Evolutionary conservation across 768 basidiomycete genomes (phyloP).

Genomic region (Polyporus arcularius): DNA sequence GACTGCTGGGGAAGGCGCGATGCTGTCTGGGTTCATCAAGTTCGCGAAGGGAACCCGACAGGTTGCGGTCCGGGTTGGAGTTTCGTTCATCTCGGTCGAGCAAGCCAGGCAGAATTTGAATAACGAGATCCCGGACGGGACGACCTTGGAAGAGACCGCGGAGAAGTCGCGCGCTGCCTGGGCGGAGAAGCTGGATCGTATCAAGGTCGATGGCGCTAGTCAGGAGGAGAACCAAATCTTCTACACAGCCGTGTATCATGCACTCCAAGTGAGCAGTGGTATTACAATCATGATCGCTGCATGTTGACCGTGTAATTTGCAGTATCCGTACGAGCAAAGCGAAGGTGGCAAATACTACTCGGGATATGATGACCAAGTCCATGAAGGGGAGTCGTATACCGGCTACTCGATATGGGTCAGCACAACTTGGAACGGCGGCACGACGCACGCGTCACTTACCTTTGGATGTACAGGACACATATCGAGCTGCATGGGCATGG

Average conservation of each 20-base stretch:
- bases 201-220: conserved; percentile 37
- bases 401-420: conserved; percentile 81
- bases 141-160: conserved; percentile 40
- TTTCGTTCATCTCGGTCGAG: conserved; percentile 73
- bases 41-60: conserved; percentile 38
- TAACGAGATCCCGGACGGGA: conserved; percentile 41
- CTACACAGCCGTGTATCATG: conserved; percentile 66
- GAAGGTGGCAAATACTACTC: conserved; percentile 74
- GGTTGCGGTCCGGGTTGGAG: conserved; percentile 62
- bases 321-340: conserved; percentile 79
- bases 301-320: conserved; percentile 1
- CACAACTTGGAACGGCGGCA: not conserved
- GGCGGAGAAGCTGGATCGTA: conserved; percentile 43
- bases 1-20: conserved; percentile 39
- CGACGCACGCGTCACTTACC: not conserved
- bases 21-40: conserved; percentile 52
- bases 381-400: conserved; percentile 69
- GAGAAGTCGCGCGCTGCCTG: conserved; percentile 35
- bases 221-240: conserved; percentile 35
- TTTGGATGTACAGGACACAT: conserved; percentile 58
- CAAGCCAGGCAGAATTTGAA: conserved; percentile 49
- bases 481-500: conserved; percentile 79
- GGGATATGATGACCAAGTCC: conserved; percentile 68
- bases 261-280: conserved; percentile 48
- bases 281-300: no score